A percentile compares a stretch with the other conserved stretches of the same genome.
Evolutionary conservation across 257 asterid genomes (phyloP).

Genomic region (Solanum corneliomulleri): DNA sequence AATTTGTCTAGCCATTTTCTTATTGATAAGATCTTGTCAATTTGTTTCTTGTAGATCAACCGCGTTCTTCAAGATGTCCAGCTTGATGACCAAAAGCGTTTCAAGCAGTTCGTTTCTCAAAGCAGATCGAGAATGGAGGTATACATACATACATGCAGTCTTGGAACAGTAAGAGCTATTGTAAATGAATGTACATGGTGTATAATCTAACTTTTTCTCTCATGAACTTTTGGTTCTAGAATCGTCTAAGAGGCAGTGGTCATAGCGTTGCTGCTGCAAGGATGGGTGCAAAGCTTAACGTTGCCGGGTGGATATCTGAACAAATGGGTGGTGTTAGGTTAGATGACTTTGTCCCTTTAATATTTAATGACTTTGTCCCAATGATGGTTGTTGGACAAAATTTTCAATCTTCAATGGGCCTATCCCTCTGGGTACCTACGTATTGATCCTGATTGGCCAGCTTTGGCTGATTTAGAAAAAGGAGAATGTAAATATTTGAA

Average conservation of each 20-base stretch:
- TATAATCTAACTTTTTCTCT: conserved; percentile 4
- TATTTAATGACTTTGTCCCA: background rate
- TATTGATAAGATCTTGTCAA: background rate
- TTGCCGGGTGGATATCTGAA: conserved; percentile 95
- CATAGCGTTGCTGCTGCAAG: conserved; percentile 95
- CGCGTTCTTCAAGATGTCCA: conserved; percentile 88
- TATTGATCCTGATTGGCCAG: background rate
- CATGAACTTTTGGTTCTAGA: conserved; percentile 31
- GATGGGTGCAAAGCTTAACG: conserved; percentile 94
- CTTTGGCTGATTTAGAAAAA: background rate
- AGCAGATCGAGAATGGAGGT: conserved; percentile 99
- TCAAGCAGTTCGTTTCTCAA: conserved; percentile 95
- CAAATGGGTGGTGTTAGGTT: conserved; percentile 99
- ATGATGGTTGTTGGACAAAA: background rate
- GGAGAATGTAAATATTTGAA: background rate
- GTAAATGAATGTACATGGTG: background rate
- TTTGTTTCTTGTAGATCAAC: conserved; percentile 47
- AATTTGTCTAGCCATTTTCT: background rate
- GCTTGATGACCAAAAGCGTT: conserved; percentile 87
- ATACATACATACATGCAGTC: conserved; percentile 1
- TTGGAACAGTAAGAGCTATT: background rate
- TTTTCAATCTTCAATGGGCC: background rate
- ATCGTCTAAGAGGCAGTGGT: conserved; percentile 96
- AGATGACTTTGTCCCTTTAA: background rate
- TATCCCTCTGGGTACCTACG: background rate